Base-by-base conservation (phyloP, 2,329 filamentous ascomycete species). In the Botrytis hyacinthi region DNA sequence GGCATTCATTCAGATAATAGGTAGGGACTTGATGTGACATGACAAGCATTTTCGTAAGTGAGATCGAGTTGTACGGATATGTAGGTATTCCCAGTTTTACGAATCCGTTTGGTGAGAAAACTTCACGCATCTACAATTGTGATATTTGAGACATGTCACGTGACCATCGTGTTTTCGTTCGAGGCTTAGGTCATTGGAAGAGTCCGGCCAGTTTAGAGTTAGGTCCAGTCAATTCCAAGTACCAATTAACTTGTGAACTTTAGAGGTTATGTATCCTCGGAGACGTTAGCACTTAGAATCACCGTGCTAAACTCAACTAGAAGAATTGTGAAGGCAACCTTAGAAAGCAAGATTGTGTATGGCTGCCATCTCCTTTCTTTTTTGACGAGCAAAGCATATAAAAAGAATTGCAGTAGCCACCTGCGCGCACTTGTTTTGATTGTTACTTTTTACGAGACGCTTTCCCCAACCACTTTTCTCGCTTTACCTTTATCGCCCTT, bases 31-130 rank as follows among this genome's bases (percentile, higher is more conserved):
- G 35, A 35, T 68, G 70, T 44, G 8, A 57, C 32, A 46, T 63
- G 32, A 51, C 29, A 42, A 26, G 59, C 26, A 8, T 54, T 65
- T 54, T n/a, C 14, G n/a, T 5, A 32, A 65, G 3, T 22, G 4
- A 42, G 42, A 65, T 71, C 44, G n/a, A 62, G 57, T 71, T 40
- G 59, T n/a, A 65, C 69, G 22, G 40, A 71, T 54, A 37, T 42
- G 69, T 37, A 51, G 26, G 9, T 26, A 54, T 54, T 40, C 22
- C 18, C 44, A n/a, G 29, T 54, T 4, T 42, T 65, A 14, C 40
- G 32, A 46, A 67, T 51, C 7, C 9, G 2, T 22, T n/a, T 12
- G 42, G 29, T 10, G 1, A 22, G 20, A 44, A 63, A 37, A 7
- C 8, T n/a, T 44, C 12, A 54, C 48, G 16, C 26, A 20, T 42